A percentile compares a stretch with the other conserved stretches of the same genome.
Evolutionary conservation across 1,284 basidiomycete species (phyloP).

Genomic region (Moesziomyces sp.): DNA sequence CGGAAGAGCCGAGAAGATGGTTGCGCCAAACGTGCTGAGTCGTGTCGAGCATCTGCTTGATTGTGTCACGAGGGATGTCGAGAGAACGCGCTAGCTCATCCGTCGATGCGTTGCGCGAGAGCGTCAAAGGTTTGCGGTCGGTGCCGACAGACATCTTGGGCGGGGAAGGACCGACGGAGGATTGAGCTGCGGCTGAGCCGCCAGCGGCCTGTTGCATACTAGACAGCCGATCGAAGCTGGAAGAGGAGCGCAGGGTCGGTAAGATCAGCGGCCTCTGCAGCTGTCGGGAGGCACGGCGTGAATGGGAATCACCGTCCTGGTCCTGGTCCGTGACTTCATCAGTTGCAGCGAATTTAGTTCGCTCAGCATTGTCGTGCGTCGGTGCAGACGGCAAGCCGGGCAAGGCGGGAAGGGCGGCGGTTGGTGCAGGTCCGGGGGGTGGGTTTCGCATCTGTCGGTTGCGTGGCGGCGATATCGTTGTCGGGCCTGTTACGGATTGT

Average conservation of each 20-base stretch:
- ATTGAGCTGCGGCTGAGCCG: constrained; percentile 1
- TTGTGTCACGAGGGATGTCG: constrained; percentile 38
- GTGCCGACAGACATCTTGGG: not conserved
- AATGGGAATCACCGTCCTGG: not conserved
- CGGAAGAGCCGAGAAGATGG: constrained; percentile 22
- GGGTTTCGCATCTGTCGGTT: constrained; percentile 18
- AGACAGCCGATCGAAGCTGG: constrained; percentile 20
- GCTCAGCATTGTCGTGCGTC: not conserved
- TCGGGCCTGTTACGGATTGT: not conserved
- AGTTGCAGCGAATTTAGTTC: constrained; percentile 3
- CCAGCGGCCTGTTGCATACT: constrained; percentile 5
- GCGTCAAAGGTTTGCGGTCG: constrained; percentile 12
- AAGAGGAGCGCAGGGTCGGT: constrained; percentile 22
- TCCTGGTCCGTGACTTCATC: constrained; percentile 3
- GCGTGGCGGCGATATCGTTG: constrained; percentile 3
- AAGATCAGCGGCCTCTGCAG: constrained; percentile 28
- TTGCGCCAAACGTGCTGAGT: constrained; percentile 43
- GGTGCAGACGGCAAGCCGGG: constrained; percentile 4
- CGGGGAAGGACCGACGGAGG: constrained; percentile 1
- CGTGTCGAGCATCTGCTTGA: constrained; percentile 47
- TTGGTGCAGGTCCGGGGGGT: constrained; percentile 31
- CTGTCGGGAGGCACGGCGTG: constrained; percentile 8
- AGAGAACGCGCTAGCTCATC: constrained; percentile 39
- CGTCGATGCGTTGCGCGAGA: constrained; percentile 20
- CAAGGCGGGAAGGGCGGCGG: constrained; percentile 22